Percentiles rank a stretch among this genome's conserved stretches.
Conservation (phyloP, 495 filamentous ascomycete genomes). For the Rostrohypoxylon terebratum region DNA sequence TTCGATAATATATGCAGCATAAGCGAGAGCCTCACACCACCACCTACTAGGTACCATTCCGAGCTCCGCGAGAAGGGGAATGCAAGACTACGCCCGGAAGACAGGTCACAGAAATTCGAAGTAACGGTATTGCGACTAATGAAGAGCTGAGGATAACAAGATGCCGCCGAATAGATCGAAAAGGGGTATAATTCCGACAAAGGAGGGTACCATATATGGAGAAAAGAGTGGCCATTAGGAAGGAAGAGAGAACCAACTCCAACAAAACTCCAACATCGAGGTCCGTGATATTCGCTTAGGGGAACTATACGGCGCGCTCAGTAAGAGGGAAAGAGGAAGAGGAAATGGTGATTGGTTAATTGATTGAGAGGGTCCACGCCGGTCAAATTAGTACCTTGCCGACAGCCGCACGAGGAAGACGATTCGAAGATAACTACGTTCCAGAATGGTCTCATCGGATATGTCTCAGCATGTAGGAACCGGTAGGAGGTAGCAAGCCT, state of each 20-base stretch:
- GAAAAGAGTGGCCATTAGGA: background rate
- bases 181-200: slow-evolving; percentile 2
- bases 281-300: background rate
- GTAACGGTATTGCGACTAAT: background rate
- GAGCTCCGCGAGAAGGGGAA: slow-evolving; percentile 4
- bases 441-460: background rate
- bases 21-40: slow-evolving; percentile 16
- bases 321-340: slow-evolving; percentile 16
- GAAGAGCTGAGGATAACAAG: background rate
- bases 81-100: background rate
- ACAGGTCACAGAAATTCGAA: background rate
- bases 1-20: slow-evolving; percentile 23
- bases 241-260: background rate
- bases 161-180: background rate
- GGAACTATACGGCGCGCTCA: background rate
- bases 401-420: slow-evolving; percentile 7
- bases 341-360: background rate
- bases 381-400: background rate
- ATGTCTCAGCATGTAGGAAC: background rate
- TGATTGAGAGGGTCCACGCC: background rate
- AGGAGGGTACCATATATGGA: slow-evolving; percentile 6
- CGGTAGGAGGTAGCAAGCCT: background rate
- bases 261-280: background rate
- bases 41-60: background rate
- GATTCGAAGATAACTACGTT: background rate